A percentile compares a stretch with the other conserved stretches of the same genome.
Conservation (phyloP, 2,329 filamentous ascomycete genomes). For the Pseudomassariella vexata region DNA sequence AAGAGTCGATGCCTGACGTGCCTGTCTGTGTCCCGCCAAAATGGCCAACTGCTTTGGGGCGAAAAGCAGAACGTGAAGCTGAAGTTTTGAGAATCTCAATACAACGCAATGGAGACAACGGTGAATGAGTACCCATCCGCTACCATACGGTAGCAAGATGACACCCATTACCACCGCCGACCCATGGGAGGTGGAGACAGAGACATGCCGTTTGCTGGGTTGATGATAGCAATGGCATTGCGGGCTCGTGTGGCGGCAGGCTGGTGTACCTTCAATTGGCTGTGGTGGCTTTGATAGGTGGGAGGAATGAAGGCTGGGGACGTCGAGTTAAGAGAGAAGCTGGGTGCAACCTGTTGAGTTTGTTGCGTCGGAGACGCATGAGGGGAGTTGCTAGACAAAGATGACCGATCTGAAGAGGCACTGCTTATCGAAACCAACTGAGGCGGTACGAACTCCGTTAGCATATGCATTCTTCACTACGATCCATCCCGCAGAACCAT, state of each 20-base stretch:
- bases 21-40: constrained; percentile 44
- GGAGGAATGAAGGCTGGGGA: constrained; percentile 63
- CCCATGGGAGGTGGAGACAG: constrained; percentile 76
- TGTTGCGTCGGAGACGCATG: constrained; percentile 88
- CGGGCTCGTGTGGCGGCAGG: constrained; percentile 81
- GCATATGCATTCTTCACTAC: constrained; percentile 11
- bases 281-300: constrained; percentile 59
- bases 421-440: constrained; percentile 91
- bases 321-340: constrained; percentile 66
- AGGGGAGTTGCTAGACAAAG: constrained; percentile 88
- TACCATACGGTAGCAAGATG: constrained; percentile 27
- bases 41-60: constrained; percentile 34
- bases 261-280: constrained; percentile 79
- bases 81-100: constrained; percentile 10
- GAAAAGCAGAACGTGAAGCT: constrained; percentile 23
- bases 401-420: constrained; percentile 84
- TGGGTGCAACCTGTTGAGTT: constrained; percentile 70
- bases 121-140: constrained; percentile 25
- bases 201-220: constrained; percentile 83
- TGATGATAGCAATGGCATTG: constrained; percentile 97
- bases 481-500: too few species aligned
- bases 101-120: constrained; percentile 28
- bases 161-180: constrained; percentile 46
- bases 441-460: constrained; percentile 28
- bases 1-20: constrained; percentile 38